A percentile compares a stretch with the other conserved stretches of the same genome.
Conservation (phyloP, 2,329 filamentous ascomycete species). For the Pseudophaeomoniella oleicola region DNA sequence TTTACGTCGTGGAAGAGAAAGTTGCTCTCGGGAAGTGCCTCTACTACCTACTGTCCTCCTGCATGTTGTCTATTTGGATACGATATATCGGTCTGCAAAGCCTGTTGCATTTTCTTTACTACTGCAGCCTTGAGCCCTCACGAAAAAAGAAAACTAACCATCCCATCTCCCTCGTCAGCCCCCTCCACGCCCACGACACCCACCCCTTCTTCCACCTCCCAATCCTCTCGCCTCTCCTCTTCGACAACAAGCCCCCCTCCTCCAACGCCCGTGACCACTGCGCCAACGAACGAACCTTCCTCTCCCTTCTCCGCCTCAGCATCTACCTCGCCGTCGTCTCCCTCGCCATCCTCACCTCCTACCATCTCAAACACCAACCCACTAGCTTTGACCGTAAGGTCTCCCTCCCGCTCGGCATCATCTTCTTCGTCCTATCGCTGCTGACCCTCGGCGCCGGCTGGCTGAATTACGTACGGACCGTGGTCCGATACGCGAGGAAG, state of each 20-base stretch:
- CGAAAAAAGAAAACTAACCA: too few species aligned
- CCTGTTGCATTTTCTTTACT: too few species aligned
- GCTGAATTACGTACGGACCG: constrained; percentile 71
- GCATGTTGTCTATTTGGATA: too few species aligned
- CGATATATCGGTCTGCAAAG: too few species aligned
- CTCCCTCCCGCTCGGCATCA: constrained; percentile 66
- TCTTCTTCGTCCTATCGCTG: constrained; percentile 76
- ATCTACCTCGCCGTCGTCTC: constrained; percentile 85
- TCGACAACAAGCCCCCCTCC: constrained; percentile 43
- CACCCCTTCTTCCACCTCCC: constrained; percentile 36
- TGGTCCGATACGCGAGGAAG: constrained; percentile 67
- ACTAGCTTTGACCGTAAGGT: constrained; percentile 57
- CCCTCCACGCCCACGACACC: constrained; percentile 2
- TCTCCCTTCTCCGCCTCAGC: constrained; percentile 78
- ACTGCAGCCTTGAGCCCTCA: too few species aligned
- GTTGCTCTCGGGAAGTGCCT: too few species aligned
- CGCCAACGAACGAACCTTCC: constrained; percentile 58
- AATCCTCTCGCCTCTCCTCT: constrained; percentile 44
- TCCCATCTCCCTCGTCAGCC: not conserved
- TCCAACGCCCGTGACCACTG: constrained; percentile 54
- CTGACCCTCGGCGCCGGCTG: constrained; percentile 64
- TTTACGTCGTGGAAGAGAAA: too few species aligned
- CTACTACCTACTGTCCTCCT: too few species aligned
- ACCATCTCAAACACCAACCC: constrained; percentile 69
- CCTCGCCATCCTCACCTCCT: constrained; percentile 81